Conservation (phyloP, 2,329 filamentous ascomycete species). For the Pseudocercospora macadamiae region DNA sequence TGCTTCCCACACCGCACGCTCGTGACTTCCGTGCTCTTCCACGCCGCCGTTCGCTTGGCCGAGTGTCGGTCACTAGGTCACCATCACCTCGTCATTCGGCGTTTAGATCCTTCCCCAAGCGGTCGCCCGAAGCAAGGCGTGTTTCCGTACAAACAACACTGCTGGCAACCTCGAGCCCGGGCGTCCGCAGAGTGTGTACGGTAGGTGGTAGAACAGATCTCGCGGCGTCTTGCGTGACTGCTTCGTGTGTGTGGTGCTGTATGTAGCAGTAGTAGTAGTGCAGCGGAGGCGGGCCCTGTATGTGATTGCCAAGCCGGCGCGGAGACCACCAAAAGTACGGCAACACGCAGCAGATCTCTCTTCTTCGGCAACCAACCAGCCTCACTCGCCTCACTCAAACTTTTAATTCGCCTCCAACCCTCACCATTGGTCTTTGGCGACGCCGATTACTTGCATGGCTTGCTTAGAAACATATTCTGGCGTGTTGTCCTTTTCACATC, state of each 20-base stretch:
- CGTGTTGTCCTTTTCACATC: neutral
- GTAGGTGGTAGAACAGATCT: neutral
- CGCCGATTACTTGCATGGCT: neutral
- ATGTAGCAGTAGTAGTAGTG: too few relatives aligned
- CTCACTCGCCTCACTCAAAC: slow-evolving; percentile 6
- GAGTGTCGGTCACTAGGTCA: neutral
- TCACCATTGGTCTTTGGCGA: neutral
- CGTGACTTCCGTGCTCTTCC: slow-evolving; percentile 3
- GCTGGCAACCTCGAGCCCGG: neutral
- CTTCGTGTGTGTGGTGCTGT: neutral
- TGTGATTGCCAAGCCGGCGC: neutral
- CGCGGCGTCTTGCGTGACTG: neutral
- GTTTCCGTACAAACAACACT: neutral
- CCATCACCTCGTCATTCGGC: slow-evolving; percentile 1
- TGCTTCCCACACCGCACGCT: neutral
- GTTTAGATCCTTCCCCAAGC: neutral
- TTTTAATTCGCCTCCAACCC: neutral
- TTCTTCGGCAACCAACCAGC: neutral
- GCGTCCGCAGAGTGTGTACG: neutral
- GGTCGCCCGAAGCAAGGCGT: neutral
- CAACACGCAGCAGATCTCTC: neutral
- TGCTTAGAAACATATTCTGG: neutral
- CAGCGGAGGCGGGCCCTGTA: neutral
- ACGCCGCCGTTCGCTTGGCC: neutral
- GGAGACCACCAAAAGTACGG: neutral